Base-by-base conservation (phyloP, 1,284 basidiomycete species). In the Tylopilus microsporus region DNA sequence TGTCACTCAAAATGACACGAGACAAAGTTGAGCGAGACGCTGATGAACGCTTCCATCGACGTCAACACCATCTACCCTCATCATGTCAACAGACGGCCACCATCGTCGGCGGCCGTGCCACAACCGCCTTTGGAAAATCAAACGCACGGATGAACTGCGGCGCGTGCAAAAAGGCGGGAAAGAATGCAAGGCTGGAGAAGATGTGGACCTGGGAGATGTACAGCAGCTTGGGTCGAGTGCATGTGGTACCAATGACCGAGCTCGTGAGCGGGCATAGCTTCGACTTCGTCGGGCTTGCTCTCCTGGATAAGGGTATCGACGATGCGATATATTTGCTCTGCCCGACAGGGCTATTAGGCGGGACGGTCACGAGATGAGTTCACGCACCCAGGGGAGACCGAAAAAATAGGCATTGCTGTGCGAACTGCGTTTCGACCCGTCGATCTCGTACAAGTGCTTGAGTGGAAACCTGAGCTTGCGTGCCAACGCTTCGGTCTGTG, bases 381-480 rank as follows among this genome's bases (percentile, higher is more conserved):
- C 13, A 74, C 79, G 56, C 58, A 91, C 90, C 92, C 92, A 94
- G 3, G 92, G 93, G 16, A 96, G 81, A 60, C 94, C 93, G 66
- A 93, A 95, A 79, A 95, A 96, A 77, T 94, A 94, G 50, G 95
- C 94, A 65, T 98, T 98, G 63, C 89, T 92, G 75, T 98, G 96
- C 3, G 91, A 89, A 71, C 89, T 93, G 56, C 96, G 86, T 77
- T 96, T 97, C 58, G 91, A 94, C 34, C 97, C 96, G 70, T 99
- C 96, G 67, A 98, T 98, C 70, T 98, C 93, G 74, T 97, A 98
- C 60, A 99, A 75, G 72, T 97, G 89, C 72, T 89, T 96, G 60
- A 98, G 79, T 0, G 96, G 96, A 25, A 99, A 99, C 59, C 88
- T 84, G 69, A 99, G 87, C 69, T 86, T 86, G 46, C 75, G 70